These are phyloP conservation scores for Lentinus brumalis DNA, from an alignment of 768 basidiomycete species.

Conservation along the genomic window DNA sequence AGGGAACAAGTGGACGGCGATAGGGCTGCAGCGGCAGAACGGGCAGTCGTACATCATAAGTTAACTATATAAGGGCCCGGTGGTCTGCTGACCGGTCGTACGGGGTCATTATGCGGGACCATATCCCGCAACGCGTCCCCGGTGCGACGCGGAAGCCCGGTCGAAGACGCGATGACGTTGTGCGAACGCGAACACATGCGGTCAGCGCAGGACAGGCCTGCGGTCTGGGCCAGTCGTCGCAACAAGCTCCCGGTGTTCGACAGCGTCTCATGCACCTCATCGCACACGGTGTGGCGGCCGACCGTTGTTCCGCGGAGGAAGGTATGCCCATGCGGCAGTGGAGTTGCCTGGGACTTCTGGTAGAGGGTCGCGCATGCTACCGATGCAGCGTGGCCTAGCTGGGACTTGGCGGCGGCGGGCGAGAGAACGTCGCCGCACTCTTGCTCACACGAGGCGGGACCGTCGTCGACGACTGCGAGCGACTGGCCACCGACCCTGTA, in stretches of 20 bases:
- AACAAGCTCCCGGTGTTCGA: neutral
- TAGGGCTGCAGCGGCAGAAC: conserved; percentile 11
- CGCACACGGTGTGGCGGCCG: conserved; percentile 1
- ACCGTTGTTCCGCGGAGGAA: conserved; percentile 4
- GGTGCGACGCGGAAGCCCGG: conserved; percentile 12
- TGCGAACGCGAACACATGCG: conserved; percentile 4
- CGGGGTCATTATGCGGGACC: conserved; percentile 10
- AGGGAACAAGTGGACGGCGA: neutral
- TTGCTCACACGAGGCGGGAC: conserved; percentile 11
- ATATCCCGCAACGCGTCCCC: conserved; percentile 2
- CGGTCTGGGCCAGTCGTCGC: conserved; percentile 5
- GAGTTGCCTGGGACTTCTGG: conserved; percentile 1
- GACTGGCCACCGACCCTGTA: neutral
- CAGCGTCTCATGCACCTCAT: neutral
- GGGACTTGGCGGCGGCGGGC: conserved; percentile 30
- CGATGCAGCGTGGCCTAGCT: conserved; percentile 11
- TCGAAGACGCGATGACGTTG: conserved; percentile 13
- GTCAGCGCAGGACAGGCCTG: neutral
- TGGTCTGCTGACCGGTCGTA: conserved; percentile 16
- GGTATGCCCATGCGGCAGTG: neutral
- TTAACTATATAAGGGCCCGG: conserved; percentile 3
- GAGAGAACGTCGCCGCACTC: conserved; percentile 30
- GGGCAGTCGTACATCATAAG: conserved; percentile 11
- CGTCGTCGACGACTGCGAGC: neutral
- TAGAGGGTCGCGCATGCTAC: neutral